A percentile compares a stretch with the other conserved stretches of the same genome.
phyloP scores from a whole-genome alignment of 1,284 basidiomycete genomes.

The Tilletia setariae region DNA sequence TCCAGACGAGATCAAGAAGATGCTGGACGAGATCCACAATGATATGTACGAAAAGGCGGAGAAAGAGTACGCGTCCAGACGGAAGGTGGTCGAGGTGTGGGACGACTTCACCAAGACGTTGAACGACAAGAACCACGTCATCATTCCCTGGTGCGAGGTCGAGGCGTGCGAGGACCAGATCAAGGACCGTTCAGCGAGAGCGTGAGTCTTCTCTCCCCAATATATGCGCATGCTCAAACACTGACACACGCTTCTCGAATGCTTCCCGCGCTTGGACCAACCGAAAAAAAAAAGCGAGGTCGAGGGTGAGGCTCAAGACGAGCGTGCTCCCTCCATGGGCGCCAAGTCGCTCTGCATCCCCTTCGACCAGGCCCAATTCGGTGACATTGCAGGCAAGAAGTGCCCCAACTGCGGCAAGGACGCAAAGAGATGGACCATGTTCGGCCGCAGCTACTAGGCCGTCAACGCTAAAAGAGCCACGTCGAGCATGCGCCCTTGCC shows the following conservation, averaged over 20 bases:
- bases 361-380: constrained; percentile 73
- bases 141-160: constrained; percentile 94
- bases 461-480: too few species aligned
- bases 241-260: too few species aligned
- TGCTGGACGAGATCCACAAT: constrained; percentile 81
- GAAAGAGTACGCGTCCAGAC: constrained; percentile 68
- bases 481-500: too few species aligned
- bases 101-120: constrained; percentile 85
- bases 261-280: too few species aligned
- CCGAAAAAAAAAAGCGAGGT: constrained; percentile 28
- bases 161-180: constrained; percentile 96
- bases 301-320: constrained; percentile 57
- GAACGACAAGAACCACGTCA: constrained; percentile 81
- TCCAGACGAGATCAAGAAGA: constrained; percentile 40
- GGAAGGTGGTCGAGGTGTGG: constrained; percentile 79
- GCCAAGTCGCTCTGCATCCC: constrained; percentile 97
- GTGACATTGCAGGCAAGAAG: constrained; percentile 39
- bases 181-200: constrained; percentile 82
- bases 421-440: constrained; percentile 54
- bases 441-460: constrained; percentile 49
- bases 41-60: constrained; percentile 84
- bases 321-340: constrained; percentile 92
- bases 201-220: constrained; percentile 1
- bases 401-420: constrained; percentile 49
- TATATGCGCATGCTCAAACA: constrained; percentile 23